Base-by-base conservation (phyloP, 2,329 filamentous ascomycete genomes). In the Ophiostoma sp. region DNA sequence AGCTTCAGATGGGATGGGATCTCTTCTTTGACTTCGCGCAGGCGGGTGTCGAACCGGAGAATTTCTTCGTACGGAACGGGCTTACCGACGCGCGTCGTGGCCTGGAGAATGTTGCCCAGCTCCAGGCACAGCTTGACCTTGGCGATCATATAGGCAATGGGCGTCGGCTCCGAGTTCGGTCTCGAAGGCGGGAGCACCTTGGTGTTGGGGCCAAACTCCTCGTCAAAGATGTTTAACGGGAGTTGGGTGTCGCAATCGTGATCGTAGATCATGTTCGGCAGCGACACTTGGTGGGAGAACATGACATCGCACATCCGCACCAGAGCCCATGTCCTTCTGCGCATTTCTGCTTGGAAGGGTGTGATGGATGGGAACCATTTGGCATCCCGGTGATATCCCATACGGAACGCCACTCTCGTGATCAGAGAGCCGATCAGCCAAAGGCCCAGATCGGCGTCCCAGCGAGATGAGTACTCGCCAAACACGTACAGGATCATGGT, bases 1-100 rank as follows among this genome's bases (percentile, higher is more conserved):
- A 97, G 85, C 77, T 90, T 91, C 42, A 98, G 85, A 80, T 97
- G 92, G 2, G 93, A 91, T 0, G 96, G 93, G 69, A 97, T 87
- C 72, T 91, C 88, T 45, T 91, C 84, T 79, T 87, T 87, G 45
- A 90, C 82, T 72, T 89, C 87, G 45, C 90, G 84, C 77, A 94
- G 78, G 78, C 88, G 85, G 81, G 85, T 82, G 81, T 93, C 87
- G 79, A 90, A 83, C 76, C 88, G 83, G 77, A 92, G 81, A 70
- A 92, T 87, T 73, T 92, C 89, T 61, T 92, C 90, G 78, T 92
- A 92, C 22, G 85, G 82, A 3, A 88, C 83, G 71, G 83, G 84
- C 74, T 86, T 87, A 22, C 86, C 86, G 3, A 90, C 84, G 42
- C 86, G 83, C 71, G 86, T 88, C 15, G 88, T 87, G 25, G 87